These are phyloP conservation scores for Rhodotorula sphaerocarpa DNA, from an alignment of 768 basidiomycete species.

Conservation along the genomic window DNA sequence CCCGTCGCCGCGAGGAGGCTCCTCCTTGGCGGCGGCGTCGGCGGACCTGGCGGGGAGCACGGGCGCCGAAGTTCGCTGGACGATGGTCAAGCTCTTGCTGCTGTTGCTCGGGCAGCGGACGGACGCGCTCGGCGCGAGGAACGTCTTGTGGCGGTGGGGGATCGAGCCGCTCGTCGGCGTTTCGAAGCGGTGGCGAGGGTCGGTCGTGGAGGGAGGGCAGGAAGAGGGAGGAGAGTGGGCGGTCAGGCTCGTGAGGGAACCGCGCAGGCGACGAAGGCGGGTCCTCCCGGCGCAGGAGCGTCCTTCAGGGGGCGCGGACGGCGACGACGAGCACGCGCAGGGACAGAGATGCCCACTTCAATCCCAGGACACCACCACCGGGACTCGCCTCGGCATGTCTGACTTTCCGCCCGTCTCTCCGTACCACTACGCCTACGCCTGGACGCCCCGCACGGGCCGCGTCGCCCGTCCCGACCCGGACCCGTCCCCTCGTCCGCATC, in stretches of 20 bases:
- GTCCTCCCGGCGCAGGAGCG: too few species aligned
- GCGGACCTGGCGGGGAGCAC: neutral
- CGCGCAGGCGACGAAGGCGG: neutral
- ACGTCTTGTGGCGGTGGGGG: slow-evolving; percentile 20
- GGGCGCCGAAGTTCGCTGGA: slow-evolving; percentile 11
- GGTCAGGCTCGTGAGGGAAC: neutral
- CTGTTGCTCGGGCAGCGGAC: slow-evolving; percentile 16
- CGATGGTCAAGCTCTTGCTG: slow-evolving; percentile 5
- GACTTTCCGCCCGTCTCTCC: neutral
- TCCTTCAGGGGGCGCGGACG: too few species aligned
- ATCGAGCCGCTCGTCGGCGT: slow-evolving; percentile 6
- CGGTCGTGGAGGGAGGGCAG: neutral
- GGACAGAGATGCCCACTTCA: too few species aligned
- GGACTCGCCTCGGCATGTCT: neutral
- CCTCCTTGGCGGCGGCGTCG: neutral
- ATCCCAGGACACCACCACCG: too few species aligned
- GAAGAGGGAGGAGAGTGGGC: too few species aligned
- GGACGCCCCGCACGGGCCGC: neutral
- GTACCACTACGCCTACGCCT: neutral
- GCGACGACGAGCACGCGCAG: too few species aligned
- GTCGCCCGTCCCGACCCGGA: neutral
- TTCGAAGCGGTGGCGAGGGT: neutral
- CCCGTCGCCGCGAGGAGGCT: neutral
- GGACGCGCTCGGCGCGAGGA: slow-evolving; percentile 22
- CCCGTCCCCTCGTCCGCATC: neutral